These are phyloP conservation scores for Lodderomyces parapsilosis DNA, from an alignment of 1,139 yeast genomes.

Conservation along the genomic window DNA sequence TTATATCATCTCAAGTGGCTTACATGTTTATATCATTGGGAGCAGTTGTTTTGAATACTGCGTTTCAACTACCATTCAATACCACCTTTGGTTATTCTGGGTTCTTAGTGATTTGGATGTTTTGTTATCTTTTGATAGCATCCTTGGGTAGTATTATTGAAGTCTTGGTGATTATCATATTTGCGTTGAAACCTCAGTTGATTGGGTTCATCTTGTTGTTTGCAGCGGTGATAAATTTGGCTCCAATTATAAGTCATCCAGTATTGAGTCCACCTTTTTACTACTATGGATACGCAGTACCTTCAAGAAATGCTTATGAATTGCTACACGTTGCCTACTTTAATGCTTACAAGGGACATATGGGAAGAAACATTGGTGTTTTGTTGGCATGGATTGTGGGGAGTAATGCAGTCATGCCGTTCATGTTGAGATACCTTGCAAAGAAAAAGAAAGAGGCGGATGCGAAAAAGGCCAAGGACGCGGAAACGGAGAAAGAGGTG, in stretches of 20 bases:
- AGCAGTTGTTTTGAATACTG: slow-evolving; percentile 40
- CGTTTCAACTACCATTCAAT: slow-evolving; percentile 37
- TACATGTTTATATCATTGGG: slow-evolving; percentile 43
- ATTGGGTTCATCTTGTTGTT: slow-evolving; percentile 49
- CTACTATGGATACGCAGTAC: slow-evolving; percentile 53
- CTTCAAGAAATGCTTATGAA: slow-evolving; percentile 48
- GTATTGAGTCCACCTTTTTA: slow-evolving; percentile 45
- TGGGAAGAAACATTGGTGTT: slow-evolving; percentile 49
- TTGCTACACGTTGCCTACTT: slow-evolving; percentile 45
- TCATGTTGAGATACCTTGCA: slow-evolving; percentile 28
- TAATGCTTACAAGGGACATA: slow-evolving; percentile 42
- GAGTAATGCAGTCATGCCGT: slow-evolving; percentile 39
- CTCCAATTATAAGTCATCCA: slow-evolving; percentile 50
- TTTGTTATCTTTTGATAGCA: slow-evolving; percentile 44
- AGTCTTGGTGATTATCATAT: slow-evolving; percentile 35
- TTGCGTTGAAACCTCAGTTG: slow-evolving; percentile 39
- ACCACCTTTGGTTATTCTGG: slow-evolving; percentile 46
- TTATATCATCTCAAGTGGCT: slow-evolving; percentile 40
- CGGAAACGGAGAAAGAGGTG: slow-evolving; percentile 4
- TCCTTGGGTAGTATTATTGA: slow-evolving; percentile 55
- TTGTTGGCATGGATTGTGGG: slow-evolving; percentile 47
- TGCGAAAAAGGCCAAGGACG: background rate
- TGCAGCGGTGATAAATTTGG: slow-evolving; percentile 43
- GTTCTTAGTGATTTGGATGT: slow-evolving; percentile 49
- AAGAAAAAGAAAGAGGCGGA: slow-evolving; percentile 16